Evolutionary conservation across 139 green algal species (phyloP), one percentile per base, ranked within the genome.

Genomic region (Chlorella sp.): DNA sequence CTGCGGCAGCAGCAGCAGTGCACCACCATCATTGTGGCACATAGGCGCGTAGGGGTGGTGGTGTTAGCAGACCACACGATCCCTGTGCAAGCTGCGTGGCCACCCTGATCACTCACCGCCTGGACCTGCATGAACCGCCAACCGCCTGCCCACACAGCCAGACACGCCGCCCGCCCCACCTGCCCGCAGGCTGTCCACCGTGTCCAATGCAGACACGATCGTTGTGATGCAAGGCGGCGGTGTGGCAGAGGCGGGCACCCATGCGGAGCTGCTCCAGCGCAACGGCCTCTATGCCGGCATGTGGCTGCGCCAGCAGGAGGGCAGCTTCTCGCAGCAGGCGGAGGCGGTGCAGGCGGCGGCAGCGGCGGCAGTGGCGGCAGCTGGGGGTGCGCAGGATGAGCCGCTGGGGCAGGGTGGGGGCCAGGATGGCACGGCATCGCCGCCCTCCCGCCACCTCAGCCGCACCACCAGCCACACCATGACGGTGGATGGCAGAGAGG

Each of bases 11-110:
- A 70, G 44, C 80, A 79, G 41, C 47, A 70, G 18, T 78, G 89
- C 34, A 99, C 96, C 11, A 93, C 94, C 0, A 65, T 99, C 1
- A 94, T 99, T 17, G 96, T 99, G 32, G 96, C 96, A 4, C 96
- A 99, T 21, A 60, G 51, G 51, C 21, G 51, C 12, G 51, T 7
- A 11, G 44, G 11, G 44, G 44, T 11, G 11, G 44, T 7, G 7
- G 11, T 11, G 44, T 7, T 55, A 55, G 44, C 44, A 55, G 11
- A 11, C 11, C n/a, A n/a, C n/a, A n/a, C n/a, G n/a, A n/a, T n/a
- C n/a, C n/a, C n/a, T n/a, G n/a, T n/a, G n/a, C n/a, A n/a, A n/a
- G n/a, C n/a, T n/a, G n/a, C n/a, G n/a, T n/a, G n/a, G n/a, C n/a
- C n/a, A n/a, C n/a, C n/a, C n/a, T n/a, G n/a, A n/a, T n/a, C 44